Percentiles rank a stretch among this genome's conserved stretches.
Conservation (phyloP, 2,329 filamentous ascomycete genomes). For the Chrysoporthe puriensis region DNA sequence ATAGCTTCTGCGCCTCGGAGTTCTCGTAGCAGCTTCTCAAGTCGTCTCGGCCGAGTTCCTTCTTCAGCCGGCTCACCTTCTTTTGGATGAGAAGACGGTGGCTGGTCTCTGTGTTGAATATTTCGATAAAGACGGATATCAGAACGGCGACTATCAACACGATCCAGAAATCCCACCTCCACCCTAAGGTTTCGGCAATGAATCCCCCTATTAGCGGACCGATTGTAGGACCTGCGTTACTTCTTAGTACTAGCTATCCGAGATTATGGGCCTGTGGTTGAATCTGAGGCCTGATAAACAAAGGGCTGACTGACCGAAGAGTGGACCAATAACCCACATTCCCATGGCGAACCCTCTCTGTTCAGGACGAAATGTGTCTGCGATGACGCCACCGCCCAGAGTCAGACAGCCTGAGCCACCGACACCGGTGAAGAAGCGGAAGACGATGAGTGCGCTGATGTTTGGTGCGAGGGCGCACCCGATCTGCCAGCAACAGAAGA, state of each 20-base stretch:
- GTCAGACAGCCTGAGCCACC: constrained; percentile 60
- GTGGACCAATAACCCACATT: constrained; percentile 51
- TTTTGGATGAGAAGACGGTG: constrained; percentile 54
- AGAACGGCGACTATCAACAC: constrained; percentile 50
- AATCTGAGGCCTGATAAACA: background rate
- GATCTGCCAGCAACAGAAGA: constrained; percentile 66
- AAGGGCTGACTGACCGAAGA: constrained; percentile 39
- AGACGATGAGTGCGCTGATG: constrained; percentile 59
- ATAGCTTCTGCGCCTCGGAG: constrained; percentile 30
- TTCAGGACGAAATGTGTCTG: constrained; percentile 55
- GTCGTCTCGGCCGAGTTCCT: constrained; percentile 50
- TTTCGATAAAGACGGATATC: constrained; percentile 42
- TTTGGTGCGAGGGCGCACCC: constrained; percentile 64
- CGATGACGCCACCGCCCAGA: constrained; percentile 57
- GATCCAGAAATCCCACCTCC: constrained; percentile 59
- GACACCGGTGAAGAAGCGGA: constrained; percentile 62
- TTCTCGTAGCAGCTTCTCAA: constrained; percentile 51
- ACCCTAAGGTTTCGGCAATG: constrained; percentile 52
- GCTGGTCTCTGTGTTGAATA: constrained; percentile 52
- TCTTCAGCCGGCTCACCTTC: constrained; percentile 50
- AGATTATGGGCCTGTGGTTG: background rate
- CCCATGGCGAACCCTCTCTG: constrained; percentile 53
- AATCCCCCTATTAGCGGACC: constrained; percentile 55
- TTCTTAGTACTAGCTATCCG: background rate
- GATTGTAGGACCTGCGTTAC: constrained; percentile 43